Percentiles rank a stretch among this genome's conserved stretches.
Conservation (phyloP, 305 asterid species). For the Fraxinus nigra region DNA sequence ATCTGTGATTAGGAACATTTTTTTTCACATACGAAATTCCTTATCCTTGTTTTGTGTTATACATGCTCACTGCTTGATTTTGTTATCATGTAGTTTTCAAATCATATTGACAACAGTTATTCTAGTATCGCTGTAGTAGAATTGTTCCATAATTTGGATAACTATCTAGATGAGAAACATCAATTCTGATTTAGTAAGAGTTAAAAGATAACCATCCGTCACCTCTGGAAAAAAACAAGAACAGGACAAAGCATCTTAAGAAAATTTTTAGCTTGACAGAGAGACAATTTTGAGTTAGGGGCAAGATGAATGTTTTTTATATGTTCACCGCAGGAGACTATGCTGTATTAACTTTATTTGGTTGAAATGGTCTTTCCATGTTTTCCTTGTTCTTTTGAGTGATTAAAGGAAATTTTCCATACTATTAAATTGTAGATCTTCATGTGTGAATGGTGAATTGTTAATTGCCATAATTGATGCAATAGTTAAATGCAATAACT, state of each 20-base stretch:
- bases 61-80: background rate
- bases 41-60: background rate
- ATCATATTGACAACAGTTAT: background rate
- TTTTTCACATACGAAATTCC: background rate
- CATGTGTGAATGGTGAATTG: slow-evolving; percentile 1
- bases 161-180: background rate
- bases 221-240: background rate
- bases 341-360: background rate
- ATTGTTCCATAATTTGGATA: background rate
- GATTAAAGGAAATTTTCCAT: background rate
- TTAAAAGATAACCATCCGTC: background rate
- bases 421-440: background rate
- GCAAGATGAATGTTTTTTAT: background rate
- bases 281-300: background rate
- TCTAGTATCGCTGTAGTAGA: background rate
- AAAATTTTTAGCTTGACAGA: background rate
- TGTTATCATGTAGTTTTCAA: background rate
- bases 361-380: background rate
- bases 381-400: slow-evolving; percentile 3
- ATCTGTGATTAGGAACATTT: background rate
- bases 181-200: background rate
- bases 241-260: background rate
- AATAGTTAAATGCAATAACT: background rate
- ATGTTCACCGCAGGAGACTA: background rate
- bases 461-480: background rate